phyloP scores from a whole-genome alignment of 2,329 filamentous ascomycete species.

The Lecanosticta acicola region DNA sequence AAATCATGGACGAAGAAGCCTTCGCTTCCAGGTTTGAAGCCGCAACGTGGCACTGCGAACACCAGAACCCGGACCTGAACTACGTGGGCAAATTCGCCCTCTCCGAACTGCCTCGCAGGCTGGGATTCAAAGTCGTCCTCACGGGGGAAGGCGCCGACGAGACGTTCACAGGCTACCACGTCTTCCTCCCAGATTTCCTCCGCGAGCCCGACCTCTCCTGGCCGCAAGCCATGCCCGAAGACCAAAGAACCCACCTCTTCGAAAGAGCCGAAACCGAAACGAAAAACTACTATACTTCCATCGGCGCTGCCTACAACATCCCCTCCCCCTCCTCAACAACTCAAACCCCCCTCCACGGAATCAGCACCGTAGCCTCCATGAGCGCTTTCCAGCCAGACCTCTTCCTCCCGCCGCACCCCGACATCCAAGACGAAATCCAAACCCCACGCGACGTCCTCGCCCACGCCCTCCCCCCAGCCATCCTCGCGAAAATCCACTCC shows the following conservation, averaged over 20 bases:
- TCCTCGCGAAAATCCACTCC: slow-evolving; percentile 27
- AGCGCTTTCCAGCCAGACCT: slow-evolving; percentile 33
- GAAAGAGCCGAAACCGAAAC: slow-evolving; percentile 23
- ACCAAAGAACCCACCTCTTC: slow-evolving; percentile 13
- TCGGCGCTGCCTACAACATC: background rate
- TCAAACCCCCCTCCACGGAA: slow-evolving; percentile 37
- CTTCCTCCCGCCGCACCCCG: slow-evolving; percentile 33
- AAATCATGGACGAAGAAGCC: slow-evolving; percentile 41
- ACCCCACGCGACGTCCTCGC: slow-evolving; percentile 5
- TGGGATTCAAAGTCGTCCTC: slow-evolving; percentile 51
- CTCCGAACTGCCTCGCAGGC: slow-evolving; percentile 40
- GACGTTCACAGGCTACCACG: slow-evolving; percentile 50
- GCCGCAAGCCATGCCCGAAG: slow-evolving; percentile 21
- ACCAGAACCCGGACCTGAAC: slow-evolving; percentile 48
- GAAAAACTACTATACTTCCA: slow-evolving; percentile 3
- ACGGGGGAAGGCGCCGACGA: slow-evolving; percentile 39
- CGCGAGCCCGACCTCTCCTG: slow-evolving; percentile 43
- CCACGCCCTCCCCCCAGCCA: slow-evolving; percentile 19
- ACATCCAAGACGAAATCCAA: slow-evolving; percentile 13
- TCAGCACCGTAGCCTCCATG: slow-evolving; percentile 34
- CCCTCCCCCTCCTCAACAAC: slow-evolving; percentile 12
- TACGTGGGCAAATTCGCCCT: slow-evolving; percentile 49
- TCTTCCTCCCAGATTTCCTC: slow-evolving; percentile 45
- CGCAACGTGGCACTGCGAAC: slow-evolving; percentile 43
- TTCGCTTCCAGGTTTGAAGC: slow-evolving; percentile 42